Evolutionary conservation across 2,329 filamentous ascomycete genomes (phyloP).

Genomic region (Fusarium heterosporum): DNA sequence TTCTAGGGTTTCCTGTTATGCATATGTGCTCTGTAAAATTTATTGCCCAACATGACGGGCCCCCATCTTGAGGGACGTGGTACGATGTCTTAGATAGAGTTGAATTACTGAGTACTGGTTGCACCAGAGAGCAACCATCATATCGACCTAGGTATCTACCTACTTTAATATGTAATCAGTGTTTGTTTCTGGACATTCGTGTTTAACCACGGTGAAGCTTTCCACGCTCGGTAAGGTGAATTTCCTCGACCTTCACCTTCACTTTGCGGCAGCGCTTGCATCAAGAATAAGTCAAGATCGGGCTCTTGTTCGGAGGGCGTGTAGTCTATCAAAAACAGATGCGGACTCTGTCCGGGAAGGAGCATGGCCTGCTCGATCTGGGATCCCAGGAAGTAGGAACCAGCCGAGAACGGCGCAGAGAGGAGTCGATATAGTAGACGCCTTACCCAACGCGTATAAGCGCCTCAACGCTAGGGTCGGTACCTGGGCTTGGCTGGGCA

Average conservation of each 20-base stretch:
- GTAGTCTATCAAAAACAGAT: slow-evolving; percentile 1
- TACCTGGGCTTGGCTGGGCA: slow-evolving; percentile 34
- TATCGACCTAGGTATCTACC: background rate
- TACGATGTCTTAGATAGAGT: background rate
- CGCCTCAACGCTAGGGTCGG: slow-evolving; percentile 15
- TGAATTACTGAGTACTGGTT: background rate
- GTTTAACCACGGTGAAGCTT: slow-evolving; percentile 12
- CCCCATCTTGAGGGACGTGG: slow-evolving; percentile 11
- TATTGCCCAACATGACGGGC: slow-evolving; percentile 23
- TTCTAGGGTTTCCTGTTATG: slow-evolving; percentile 1
- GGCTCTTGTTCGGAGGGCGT: slow-evolving; percentile 16
- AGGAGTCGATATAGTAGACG: slow-evolving; percentile 32
- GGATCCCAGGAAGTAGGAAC: slow-evolving; percentile 40
- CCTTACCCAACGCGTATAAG: slow-evolving; percentile 22
- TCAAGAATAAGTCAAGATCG: slow-evolving; percentile 1
- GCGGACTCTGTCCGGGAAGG: slow-evolving; percentile 37
- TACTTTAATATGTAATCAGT: background rate
- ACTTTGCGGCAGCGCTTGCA: slow-evolving; percentile 5
- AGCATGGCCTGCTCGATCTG: slow-evolving; percentile 23
- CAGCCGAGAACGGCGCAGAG: slow-evolving; percentile 38
- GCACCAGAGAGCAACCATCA: background rate
- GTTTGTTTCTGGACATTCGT: slow-evolving; percentile 7
- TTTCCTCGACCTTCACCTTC: background rate
- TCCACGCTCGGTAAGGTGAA: slow-evolving; percentile 6
- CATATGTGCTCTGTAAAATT: slow-evolving; percentile 5